These are phyloP conservation scores for Scytalidium sp. DNA, from an alignment of 2,329 filamentous ascomycete genomes.

Conservation along the genomic window DNA sequence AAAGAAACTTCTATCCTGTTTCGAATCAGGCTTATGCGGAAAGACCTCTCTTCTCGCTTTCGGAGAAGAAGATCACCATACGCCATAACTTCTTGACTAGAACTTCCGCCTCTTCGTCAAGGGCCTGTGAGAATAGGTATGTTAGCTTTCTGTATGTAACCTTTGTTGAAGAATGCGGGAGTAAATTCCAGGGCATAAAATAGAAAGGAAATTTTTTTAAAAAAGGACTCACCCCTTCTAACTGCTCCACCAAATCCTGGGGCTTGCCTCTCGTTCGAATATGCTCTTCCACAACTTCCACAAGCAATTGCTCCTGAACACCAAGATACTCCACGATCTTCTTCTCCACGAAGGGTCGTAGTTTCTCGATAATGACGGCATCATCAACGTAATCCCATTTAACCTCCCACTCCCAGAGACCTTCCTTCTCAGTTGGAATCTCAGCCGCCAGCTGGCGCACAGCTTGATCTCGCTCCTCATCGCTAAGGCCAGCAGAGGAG, in stretches of 20 bases:
- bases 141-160: constrained; percentile 29
- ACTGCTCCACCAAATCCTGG: constrained; percentile 76
- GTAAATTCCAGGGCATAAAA: constrained; percentile 1
- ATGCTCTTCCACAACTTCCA: constrained; percentile 89
- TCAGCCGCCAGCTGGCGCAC: constrained; percentile 80
- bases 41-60: constrained; percentile 87
- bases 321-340: constrained; percentile 97
- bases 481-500: constrained; percentile 66
- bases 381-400: constrained; percentile 92
- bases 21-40: too few relatives aligned
- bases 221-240: constrained; percentile 68
- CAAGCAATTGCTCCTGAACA: constrained; percentile 91
- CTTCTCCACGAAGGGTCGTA: constrained; percentile 94
- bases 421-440: constrained; percentile 83
- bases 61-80: constrained; percentile 97
- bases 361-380: constrained; percentile 74
- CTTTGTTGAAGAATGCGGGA: constrained; percentile 1
- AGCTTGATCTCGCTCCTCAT: constrained; percentile 83
- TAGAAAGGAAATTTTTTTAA: too few relatives aligned
- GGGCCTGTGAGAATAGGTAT: constrained; percentile 49
- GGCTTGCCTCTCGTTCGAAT: constrained; percentile 72
- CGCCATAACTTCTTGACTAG: constrained; percentile 97
- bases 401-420: constrained; percentile 88
- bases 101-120: constrained; percentile 93
- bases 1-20: too few relatives aligned